Percentiles rank a stretch among this genome's conserved stretches.
These are phyloP conservation scores for Leucoagaricus sp. DNA, from an alignment of 1,284 basidiomycete species.

Conservation along the genomic window DNA sequence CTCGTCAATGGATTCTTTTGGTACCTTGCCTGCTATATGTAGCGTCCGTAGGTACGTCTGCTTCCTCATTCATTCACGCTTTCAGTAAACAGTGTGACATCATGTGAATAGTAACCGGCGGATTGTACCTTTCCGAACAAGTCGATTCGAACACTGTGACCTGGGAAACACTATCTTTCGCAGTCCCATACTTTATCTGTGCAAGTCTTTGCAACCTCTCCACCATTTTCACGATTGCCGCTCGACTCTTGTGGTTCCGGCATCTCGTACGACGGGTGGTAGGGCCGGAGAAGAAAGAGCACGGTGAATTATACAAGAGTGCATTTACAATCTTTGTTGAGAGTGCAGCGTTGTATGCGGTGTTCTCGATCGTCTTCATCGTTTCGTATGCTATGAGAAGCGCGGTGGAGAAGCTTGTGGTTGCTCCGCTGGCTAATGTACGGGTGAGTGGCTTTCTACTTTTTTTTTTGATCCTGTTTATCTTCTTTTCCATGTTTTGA, in stretches of 20 bases:
- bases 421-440: neutral
- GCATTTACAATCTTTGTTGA: neutral
- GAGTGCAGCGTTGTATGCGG: neutral
- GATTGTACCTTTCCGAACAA: neutral
- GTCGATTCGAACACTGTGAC: neutral
- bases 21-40: neutral
- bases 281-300: neutral
- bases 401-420: neutral
- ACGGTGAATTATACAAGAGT: neutral
- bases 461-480: too few relatives aligned
- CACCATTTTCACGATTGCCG: neutral
- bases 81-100: too few relatives aligned
- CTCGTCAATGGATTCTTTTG: neutral
- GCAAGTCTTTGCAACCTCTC: neutral
- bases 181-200: neutral
- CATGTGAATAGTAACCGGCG: neutral
- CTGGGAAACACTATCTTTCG: neutral
- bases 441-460: neutral
- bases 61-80: too few relatives aligned
- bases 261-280: neutral
- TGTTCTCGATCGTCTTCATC: neutral
- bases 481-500: too few relatives aligned
- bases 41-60: neutral
- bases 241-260: neutral
- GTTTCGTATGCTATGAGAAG: neutral